Evolutionary conservation across 169 alveolate species (phyloP), one percentile per base, ranked within the genome.

Genomic region (Plasmodium yoelii): DNA sequence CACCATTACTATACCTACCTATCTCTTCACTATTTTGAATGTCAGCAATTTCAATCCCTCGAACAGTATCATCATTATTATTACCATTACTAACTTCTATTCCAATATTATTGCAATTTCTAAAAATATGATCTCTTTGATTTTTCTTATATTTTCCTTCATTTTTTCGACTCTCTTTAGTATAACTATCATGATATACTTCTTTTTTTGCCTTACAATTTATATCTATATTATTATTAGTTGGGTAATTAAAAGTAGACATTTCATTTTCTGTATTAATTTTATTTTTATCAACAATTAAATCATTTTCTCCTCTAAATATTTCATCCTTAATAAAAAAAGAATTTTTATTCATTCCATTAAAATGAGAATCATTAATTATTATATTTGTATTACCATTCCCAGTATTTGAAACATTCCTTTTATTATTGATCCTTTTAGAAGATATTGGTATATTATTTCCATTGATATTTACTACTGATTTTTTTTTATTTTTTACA

Each of bases 401-500:
- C 5, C 15, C 15, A 65, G 7, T 64, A 34, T 46, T 69, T 18
- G 42, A 9, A 10, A 47, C 47, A 70, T 2, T 18, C 15, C 19
- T 60, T 19, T 13, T 12, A 60, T 18, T 60, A 60, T 1, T n/a
- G 13, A 0, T 24, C 5, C 18, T 47, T 68, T 47, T 6, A 28
- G 59, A 9, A 56, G 67, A n/a, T 12, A n/a, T 46, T 61, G 26
- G 12, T 28, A 34, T 22, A 24, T 75, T 49, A 39, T 67, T 73
- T 6, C 34, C 46, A 6, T n/a, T 57, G 18, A 15, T 67, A 55
- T 47, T 80, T 18, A 12, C 28, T 1, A 59, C 26, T 34, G 26
- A 12, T 63, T 65, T 80, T 28, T 80, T 80, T 56, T 80, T 80
- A 64, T 80, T 49, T 49, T 57, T 53, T 5, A 51, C 26, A 7